Conservation (phyloP, 2,329 filamentous ascomycete genomes). For the Colletotrichum tamarilloi region DNA sequence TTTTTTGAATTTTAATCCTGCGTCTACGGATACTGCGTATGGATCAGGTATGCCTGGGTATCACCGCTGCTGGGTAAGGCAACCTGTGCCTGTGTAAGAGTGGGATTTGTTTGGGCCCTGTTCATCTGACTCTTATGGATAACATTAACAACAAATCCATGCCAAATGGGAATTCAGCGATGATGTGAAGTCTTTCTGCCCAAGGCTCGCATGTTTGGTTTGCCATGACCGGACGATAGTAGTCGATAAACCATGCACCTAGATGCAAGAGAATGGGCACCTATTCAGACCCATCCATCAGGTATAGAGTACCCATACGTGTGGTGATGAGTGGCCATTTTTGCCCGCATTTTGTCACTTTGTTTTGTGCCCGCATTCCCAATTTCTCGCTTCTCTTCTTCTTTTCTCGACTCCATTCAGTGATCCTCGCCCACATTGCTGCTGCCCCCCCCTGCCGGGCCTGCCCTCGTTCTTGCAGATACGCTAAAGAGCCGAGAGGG, state of each 20-base stretch:
- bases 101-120: background rate
- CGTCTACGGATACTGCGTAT: too few species aligned
- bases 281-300: background rate
- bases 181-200: background rate
- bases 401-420: background rate
- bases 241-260: background rate
- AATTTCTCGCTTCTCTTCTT: constrained; percentile 14
- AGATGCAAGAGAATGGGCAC: constrained; percentile 1
- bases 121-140: background rate
- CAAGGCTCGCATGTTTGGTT: constrained; percentile 14
- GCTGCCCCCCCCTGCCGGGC: background rate
- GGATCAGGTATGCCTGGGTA: background rate
- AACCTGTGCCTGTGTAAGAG: background rate
- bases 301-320: background rate
- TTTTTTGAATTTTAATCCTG: too few species aligned
- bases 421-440: background rate
- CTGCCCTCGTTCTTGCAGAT: constrained; percentile 23
- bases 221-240: background rate
- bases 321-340: background rate
- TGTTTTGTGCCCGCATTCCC: constrained; percentile 24
- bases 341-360: background rate
- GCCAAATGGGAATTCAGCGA: background rate
- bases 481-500: constrained; percentile 23
- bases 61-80: background rate
- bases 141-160: background rate